Evolutionary conservation across 2,329 filamentous ascomycete genomes (phyloP), one percentile per base, ranked within the genome.

Genomic region (Botrytis deweyae): DNA sequence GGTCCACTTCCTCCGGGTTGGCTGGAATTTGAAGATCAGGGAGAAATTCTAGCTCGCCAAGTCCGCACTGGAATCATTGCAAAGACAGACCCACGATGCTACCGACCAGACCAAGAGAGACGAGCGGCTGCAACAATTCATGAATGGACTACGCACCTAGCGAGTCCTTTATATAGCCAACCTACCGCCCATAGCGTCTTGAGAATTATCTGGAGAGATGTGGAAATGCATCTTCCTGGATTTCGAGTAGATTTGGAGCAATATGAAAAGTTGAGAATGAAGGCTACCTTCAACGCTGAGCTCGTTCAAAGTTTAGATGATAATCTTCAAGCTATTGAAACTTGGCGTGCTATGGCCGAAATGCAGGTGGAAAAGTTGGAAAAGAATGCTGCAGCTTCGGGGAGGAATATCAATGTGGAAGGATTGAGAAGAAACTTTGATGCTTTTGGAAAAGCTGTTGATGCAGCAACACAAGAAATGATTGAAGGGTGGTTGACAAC

Each of bases 151-250:
- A 66, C 62, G 14, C 62, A 55, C 22, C n/a, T 46, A 38, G 70
- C 70, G 18, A 72, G 70, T 14, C 70, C 70, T 44, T 55, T 72
- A 16, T 67, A 72, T 58, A 67, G 63, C 10, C 49, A 55, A 29
- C 70, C 70, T 6, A 67, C 61, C 16, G 61, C 70, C 36, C 62
- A 72, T 25, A 67, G 49, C 46, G 46, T 72, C 38, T 38, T 72
- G 29, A 49, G 61, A 44, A 55, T 52, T 38, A 72, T 67, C 22
- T 72, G 70, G 70, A 72, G 63, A 67, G 62, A 72, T 66, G 44
- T 67, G 29, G 62, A 72, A 55, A 72, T 67, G 70, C 70, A 72
- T 59, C 70, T 72, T 46, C 61, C 70, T 10, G n/a, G n/a, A 42
- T 72, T 67, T 4, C 36, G 59, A 12, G 6, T 16, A 25, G 61